phyloP scores from a whole-genome alignment of 768 basidiomycete species.

The Naganishia friedmannii region DNA sequence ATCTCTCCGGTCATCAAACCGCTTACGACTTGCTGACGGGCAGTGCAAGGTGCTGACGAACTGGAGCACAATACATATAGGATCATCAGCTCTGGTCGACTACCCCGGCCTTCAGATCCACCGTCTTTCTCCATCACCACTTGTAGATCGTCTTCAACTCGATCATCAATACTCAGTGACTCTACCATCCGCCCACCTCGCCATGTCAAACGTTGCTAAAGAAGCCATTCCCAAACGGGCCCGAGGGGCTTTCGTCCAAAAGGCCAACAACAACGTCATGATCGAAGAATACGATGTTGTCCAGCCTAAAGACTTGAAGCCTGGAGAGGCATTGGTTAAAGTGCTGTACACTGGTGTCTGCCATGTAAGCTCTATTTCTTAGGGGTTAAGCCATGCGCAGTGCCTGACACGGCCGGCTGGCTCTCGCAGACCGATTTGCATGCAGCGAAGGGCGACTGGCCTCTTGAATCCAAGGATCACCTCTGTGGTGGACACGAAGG shows the following conservation, averaged over 20 bases:
- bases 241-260: slow-evolving; percentile 15
- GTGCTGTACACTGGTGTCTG: slow-evolving; percentile 78
- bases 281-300: slow-evolving; percentile 43
- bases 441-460: slow-evolving; percentile 69
- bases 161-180: background rate
- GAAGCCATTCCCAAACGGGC: slow-evolving; percentile 13
- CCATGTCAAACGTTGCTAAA: slow-evolving; percentile 13
- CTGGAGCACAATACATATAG: background rate
- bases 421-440: slow-evolving; percentile 18
- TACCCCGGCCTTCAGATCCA: background rate
- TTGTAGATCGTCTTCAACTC: background rate
- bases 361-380: slow-evolving; percentile 53
- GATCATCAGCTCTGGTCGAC: background rate
- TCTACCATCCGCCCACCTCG: background rate
- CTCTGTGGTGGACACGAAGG: slow-evolving; percentile 67
- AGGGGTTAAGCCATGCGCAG: no score
- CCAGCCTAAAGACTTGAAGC: slow-evolving; percentile 42
- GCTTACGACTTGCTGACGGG: background rate
- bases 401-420: no score
- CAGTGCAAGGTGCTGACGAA: background rate
- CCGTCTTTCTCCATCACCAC: background rate
- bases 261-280: slow-evolving; percentile 22
- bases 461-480: slow-evolving; percentile 52
- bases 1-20: background rate
- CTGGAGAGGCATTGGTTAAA: slow-evolving; percentile 61